Evolutionary conservation across 805 yeast genomes (phyloP).

Genomic region (Jamesozyma rosinii): DNA sequence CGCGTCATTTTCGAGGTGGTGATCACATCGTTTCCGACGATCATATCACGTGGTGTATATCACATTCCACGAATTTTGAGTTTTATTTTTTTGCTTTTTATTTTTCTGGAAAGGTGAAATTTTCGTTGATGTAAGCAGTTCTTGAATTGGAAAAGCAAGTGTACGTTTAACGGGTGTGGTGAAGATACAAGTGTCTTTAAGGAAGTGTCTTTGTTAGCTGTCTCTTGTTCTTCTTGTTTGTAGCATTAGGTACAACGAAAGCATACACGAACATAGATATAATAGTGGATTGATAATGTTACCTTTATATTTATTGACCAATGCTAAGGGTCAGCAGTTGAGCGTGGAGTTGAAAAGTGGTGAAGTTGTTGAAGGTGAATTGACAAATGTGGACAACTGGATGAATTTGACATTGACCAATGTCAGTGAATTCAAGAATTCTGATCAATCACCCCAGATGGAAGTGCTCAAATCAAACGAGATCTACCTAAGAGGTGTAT

Average conservation of each 20-base stretch:
- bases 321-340: conserved; percentile 82
- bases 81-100: not conserved
- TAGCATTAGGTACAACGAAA: too few relatives aligned
- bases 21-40: not conserved
- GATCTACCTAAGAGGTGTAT: conserved; percentile 76
- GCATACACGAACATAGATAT: too few relatives aligned
- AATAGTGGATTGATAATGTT: conserved; percentile 40
- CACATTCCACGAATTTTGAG: not conserved
- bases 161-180: too few relatives aligned
- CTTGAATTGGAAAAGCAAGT: too few relatives aligned
- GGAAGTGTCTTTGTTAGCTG: too few relatives aligned
- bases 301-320: conserved; percentile 82
- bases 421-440: conserved; percentile 47
- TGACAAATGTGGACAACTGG: conserved; percentile 85
- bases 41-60: not conserved
- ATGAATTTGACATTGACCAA: conserved; percentile 84
- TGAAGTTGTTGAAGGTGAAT: conserved; percentile 74
- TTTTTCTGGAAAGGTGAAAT: too few relatives aligned
- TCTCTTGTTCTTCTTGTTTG: too few relatives aligned
- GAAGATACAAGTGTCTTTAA: too few relatives aligned
- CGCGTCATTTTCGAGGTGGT: not conserved
- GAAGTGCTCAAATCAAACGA: conserved; percentile 56
- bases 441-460: conserved; percentile 23
- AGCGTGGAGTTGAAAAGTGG: conserved; percentile 88
- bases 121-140: too few relatives aligned